phyloP scores from a whole-genome alignment of 768 basidiomycete genomes.

The Leccinum obscurum region DNA sequence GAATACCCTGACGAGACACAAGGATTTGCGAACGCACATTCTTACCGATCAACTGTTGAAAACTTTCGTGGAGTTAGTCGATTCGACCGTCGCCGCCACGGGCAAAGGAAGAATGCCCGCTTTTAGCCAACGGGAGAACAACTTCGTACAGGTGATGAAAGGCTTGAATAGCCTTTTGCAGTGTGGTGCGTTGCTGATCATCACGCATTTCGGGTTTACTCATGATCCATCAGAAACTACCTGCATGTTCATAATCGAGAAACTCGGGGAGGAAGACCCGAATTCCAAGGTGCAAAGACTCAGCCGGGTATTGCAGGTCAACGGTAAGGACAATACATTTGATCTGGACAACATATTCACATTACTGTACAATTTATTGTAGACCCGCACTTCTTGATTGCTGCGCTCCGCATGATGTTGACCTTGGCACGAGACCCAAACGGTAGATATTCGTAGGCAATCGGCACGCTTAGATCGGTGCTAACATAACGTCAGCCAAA shows the following conservation, averaged over 20 bases:
- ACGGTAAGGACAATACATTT: constrained; percentile 5
- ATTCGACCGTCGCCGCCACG: constrained; percentile 4
- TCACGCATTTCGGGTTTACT: background rate
- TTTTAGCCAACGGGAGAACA: background rate
- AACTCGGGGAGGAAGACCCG: background rate
- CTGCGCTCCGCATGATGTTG: constrained; percentile 20
- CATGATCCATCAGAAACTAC: constrained; percentile 8
- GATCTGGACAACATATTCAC: background rate
- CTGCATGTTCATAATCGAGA: background rate
- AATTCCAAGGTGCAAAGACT: constrained; percentile 9
- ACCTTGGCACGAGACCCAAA: constrained; percentile 15
- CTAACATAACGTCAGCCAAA: background rate
- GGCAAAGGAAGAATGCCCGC: no score
- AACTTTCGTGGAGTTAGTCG: constrained; percentile 14
- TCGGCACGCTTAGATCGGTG: background rate
- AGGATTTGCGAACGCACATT: constrained; percentile 12
- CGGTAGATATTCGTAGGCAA: background rate
- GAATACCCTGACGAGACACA: constrained; percentile 21
- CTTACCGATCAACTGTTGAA: constrained; percentile 17
- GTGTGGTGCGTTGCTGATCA: constrained; percentile 12
- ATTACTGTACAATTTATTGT: background rate
- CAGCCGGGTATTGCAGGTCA: constrained; percentile 10
- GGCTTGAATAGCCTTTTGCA: constrained; percentile 17
- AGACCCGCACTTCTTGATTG: constrained; percentile 13
- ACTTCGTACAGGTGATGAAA: constrained; percentile 24